Evolutionary conservation across 108 stramenopile genomes (phyloP), one percentile per base, ranked within the genome.

Genomic region (Cyclotella sp.): DNA sequence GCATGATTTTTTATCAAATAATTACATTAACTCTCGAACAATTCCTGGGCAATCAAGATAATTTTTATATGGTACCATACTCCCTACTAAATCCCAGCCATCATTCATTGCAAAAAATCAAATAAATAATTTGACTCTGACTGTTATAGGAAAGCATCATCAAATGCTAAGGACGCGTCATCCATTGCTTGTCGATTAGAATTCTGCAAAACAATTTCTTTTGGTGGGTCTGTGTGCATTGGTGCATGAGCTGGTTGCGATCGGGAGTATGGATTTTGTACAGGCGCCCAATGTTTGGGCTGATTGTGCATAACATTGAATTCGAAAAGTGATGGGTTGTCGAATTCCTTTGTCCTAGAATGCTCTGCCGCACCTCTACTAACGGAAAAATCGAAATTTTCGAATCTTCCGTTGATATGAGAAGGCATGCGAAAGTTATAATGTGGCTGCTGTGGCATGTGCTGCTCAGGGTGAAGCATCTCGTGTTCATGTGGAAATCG

Each of bases 71-170:
- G n/a, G n/a, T 49, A 49, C n/a, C n/a, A n/a, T n/a, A n/a, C 47
- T 7, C 47, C 47, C 2, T 3, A n/a, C 10, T 39, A 29, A 61
- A 61, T n/a, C 29, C 13, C 60, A n/a, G 29, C 12, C 15, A 22
- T 70, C 53, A 39, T 41, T 30, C 54, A 46, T 73, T 34, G 34
- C 30, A 73, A 63, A 62, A 28, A 29, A 73, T 52, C 30, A 73
- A 63, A 62, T 45, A 29, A 73, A 63, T 49, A 45, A 73, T 55
- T 7, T 7, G n/a, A 6, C 6, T 61, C n/a, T 9, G 45, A 46
- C 0, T 46, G 11, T 81, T 19, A 78, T 14, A 81, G 67, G 40
- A 81, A 81, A 5, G 79, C 79, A 59, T 81, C 79, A 54, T 81
- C 73, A 54, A 81, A 81, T 34, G 67, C 67, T 26, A 68, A 70